These are phyloP conservation scores for Inga leiocalycina DNA, from an alignment of 306 rosid genomes.

Conservation along the genomic window DNA sequence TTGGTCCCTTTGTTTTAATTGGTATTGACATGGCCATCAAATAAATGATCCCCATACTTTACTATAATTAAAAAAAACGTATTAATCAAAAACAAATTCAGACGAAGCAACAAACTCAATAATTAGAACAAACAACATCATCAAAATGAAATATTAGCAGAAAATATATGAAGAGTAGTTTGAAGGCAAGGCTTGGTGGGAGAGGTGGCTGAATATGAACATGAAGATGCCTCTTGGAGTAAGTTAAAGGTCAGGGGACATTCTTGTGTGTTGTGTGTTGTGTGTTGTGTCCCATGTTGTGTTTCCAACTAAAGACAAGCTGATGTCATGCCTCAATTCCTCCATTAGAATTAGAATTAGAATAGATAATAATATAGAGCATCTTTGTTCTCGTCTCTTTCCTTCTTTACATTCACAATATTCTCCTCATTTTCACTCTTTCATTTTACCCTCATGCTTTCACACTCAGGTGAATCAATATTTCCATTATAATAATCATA, in stretches of 20 bases:
- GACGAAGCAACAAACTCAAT: background rate
- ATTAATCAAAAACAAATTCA: background rate
- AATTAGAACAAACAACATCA: background rate
- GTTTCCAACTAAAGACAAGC: slow-evolving; percentile 1
- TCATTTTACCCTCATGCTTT: background rate
- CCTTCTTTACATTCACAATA: background rate
- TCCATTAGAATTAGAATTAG: background rate
- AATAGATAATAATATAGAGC: background rate
- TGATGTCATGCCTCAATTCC: background rate
- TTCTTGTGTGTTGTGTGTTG: background rate
- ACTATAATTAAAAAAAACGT: too few relatives aligned
- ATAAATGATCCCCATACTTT: too few relatives aligned
- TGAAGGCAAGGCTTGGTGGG: background rate
- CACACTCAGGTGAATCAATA: background rate
- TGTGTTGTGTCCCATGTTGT: background rate
- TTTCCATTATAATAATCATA: background rate
- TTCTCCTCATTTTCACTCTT: background rate
- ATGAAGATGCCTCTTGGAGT: slow-evolving; percentile 23
- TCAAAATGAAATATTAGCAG: too few relatives aligned
- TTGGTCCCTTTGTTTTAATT: background rate
- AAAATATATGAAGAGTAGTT: background rate
- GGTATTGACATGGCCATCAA: background rate
- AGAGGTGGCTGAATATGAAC: background rate
- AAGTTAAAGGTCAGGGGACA: slow-evolving; percentile 18
- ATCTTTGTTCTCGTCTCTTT: background rate